These are phyloP conservation scores for Glebionis coronaria DNA, from an alignment of 129 eudicot species.

Conservation along the genomic window DNA sequence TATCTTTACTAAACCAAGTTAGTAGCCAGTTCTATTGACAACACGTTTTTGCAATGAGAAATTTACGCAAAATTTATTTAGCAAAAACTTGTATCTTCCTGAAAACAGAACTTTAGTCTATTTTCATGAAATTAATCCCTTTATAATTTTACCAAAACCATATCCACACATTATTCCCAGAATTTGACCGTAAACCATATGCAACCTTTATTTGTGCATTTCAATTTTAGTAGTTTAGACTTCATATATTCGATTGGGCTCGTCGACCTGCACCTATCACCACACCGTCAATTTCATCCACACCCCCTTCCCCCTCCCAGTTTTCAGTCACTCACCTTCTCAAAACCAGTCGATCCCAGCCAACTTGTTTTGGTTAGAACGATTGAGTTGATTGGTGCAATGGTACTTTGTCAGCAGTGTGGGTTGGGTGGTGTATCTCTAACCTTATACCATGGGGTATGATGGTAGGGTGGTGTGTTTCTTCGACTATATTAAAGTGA, in stretches of 20 bases:
- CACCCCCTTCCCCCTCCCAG: constrained; percentile 1
- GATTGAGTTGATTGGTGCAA: constrained; percentile 6
- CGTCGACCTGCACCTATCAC: background rate
- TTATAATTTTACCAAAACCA: constrained; percentile 13
- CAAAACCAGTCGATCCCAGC: background rate
- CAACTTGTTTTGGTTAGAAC: constrained; percentile 2
- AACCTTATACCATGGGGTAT: background rate
- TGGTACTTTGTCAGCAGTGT: constrained; percentile 18
- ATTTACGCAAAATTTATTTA: background rate
- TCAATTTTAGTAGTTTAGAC: constrained; percentile 20
- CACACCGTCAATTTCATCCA: constrained; percentile 1
- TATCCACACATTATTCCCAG: constrained; percentile 20
- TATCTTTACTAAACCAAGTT: too few relatives aligned
- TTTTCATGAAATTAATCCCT: background rate
- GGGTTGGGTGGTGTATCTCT: background rate
- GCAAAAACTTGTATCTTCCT: background rate
- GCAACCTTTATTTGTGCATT: constrained; percentile 24
- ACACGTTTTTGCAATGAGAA: too few relatives aligned
- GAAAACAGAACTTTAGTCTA: constrained; percentile 12
- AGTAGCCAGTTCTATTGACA: too few relatives aligned
- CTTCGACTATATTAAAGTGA: constrained; percentile 9
- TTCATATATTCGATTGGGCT: background rate
- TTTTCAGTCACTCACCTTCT: constrained; percentile 7
- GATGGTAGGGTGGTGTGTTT: constrained; percentile 1
- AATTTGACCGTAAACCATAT: constrained; percentile 17